Evolutionary conservation across 306 rosid genomes (phyloP).

Genomic region (Cucumis hystrix): DNA sequence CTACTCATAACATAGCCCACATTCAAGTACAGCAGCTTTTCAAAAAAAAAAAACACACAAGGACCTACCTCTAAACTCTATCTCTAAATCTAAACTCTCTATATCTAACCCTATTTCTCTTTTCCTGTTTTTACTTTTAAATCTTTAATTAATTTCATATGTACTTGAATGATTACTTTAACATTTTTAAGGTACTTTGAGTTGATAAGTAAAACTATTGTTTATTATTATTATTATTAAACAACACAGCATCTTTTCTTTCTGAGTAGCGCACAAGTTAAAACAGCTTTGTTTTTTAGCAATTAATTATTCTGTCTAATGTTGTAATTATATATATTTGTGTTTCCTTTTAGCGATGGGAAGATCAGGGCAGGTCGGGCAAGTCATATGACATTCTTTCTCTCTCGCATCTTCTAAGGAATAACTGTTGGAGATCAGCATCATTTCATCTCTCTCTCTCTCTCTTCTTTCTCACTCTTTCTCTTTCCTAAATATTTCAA

Average conservation of each 20-base stretch:
- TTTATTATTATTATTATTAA: background rate
- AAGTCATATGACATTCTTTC: background rate
- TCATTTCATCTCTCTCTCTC: background rate
- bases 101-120: background rate
- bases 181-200: background rate
- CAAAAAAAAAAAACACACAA: background rate
- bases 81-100: background rate
- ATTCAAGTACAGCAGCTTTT: background rate
- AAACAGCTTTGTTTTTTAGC: background rate
- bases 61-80: background rate
- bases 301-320: background rate
- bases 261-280: background rate
- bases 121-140: background rate
- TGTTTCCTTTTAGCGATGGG: background rate
- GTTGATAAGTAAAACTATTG: no score
- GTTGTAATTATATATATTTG: background rate
- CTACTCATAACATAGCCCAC: slow-evolving; percentile 5
- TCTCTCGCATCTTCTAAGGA: background rate
- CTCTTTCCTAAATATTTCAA: background rate
- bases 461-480: background rate
- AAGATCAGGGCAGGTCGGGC: background rate
- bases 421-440: background rate
- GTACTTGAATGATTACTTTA: background rate
- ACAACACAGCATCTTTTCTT: background rate
- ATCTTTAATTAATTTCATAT: background rate